A percentile compares a stretch with the other conserved stretches of the same genome.
Evolutionary conservation across 768 basidiomycete species (phyloP).

Genomic region (Paxillus involutus): DNA sequence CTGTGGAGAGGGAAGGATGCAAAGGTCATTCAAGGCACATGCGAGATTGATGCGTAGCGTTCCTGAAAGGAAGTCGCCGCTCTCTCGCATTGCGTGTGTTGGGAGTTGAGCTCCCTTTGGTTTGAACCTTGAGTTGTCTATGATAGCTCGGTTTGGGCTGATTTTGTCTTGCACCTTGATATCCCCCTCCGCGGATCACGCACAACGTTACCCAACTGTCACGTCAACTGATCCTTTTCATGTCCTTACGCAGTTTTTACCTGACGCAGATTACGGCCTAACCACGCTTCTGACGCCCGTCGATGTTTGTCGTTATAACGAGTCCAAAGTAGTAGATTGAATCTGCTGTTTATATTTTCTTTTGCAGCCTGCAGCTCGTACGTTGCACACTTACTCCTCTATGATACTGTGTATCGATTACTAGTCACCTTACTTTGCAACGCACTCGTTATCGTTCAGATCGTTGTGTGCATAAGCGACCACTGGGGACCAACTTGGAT

Average conservation of each 20-base stretch:
- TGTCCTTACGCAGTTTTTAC: background rate
- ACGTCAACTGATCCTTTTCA: background rate
- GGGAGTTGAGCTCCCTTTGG: constrained; percentile 19
- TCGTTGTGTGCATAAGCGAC: no score
- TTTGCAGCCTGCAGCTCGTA: no score
- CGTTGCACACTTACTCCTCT: constrained; percentile 1
- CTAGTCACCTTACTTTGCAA: constrained; percentile 8
- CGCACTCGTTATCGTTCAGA: background rate
- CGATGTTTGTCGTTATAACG: background rate
- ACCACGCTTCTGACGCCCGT: constrained; percentile 10
- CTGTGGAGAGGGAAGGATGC: constrained; percentile 5
- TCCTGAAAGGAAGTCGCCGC: constrained; percentile 24
- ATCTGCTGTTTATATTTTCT: constrained; percentile 22
- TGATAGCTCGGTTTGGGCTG: background rate
- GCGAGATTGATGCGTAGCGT: constrained; percentile 10
- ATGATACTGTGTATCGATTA: constrained; percentile 32
- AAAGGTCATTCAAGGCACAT: background rate
- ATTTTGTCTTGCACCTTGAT: background rate
- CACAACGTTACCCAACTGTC: background rate
- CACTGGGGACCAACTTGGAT: no score
- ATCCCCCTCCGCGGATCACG: background rate
- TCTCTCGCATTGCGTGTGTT: constrained; percentile 19
- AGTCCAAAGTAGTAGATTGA: constrained; percentile 22
- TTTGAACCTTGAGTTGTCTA: background rate
- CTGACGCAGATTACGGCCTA: constrained; percentile 2